Evolutionary conservation across 1,139 yeast species (phyloP).

Genomic region (Waltiozyma sp.): DNA sequence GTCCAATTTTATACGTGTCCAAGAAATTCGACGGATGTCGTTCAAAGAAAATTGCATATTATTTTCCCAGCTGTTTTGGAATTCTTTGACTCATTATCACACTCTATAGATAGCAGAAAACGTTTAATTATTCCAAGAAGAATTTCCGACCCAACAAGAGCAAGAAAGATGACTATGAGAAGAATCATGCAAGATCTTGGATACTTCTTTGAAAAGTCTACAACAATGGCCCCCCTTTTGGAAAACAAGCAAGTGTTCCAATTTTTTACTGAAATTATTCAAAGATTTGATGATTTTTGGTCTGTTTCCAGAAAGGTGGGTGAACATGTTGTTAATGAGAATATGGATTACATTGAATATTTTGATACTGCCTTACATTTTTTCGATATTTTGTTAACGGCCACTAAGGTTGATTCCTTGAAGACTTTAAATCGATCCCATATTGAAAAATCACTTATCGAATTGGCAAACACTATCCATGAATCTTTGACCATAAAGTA

Average conservation of each 20-base stretch:
- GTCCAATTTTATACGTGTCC: conserved; percentile 62
- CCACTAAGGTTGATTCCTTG: conserved; percentile 6
- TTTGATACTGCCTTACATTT: conserved; percentile 36
- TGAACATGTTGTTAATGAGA: conserved; percentile 55
- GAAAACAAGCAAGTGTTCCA: conserved; percentile 3
- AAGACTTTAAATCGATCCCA: not conserved
- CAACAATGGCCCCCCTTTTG: conserved; percentile 18
- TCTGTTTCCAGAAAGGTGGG: conserved; percentile 48
- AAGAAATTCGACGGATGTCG: conserved; percentile 34
- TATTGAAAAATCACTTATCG: not conserved
- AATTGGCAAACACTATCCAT: not conserved
- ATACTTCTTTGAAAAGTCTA: conserved; percentile 31
- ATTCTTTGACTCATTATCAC: conserved; percentile 27
- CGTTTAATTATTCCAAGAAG: conserved; percentile 28
- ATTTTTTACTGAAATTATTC: conserved; percentile 24
- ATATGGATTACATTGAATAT: conserved; percentile 37
- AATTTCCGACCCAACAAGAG: conserved; percentile 41
- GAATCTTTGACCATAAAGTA: not conserved
- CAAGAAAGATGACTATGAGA: conserved; percentile 28
- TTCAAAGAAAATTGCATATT: conserved; percentile 27
- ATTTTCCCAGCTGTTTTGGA: conserved; percentile 37
- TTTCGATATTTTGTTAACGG: conserved; percentile 26
- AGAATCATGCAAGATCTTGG: conserved; percentile 46
- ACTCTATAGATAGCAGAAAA: conserved; percentile 43
- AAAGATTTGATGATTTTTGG: conserved; percentile 48